Base-by-base conservation (phyloP, 176 grass and related monocot species). In the Triticum urartu region DNA sequence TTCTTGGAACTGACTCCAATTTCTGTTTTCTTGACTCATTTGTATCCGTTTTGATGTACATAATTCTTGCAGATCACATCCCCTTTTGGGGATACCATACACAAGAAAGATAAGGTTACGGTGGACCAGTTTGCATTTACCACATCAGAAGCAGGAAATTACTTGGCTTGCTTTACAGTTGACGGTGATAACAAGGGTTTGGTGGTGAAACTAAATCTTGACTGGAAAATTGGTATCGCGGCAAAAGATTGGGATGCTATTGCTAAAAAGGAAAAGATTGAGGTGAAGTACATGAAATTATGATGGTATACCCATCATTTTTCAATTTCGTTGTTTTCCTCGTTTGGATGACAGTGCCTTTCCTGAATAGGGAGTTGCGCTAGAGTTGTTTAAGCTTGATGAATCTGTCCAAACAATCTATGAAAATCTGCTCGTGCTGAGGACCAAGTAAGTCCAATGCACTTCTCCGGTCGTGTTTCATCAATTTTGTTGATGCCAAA, bases 321-420 rank as follows among this genome's bases (percentile, higher is more conserved):
- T 59, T 22, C 45, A 34, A 59, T 30, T 59, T 59, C 8, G 22
- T 62, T 72, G 42, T 63, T 76, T 39, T 73, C 3, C 13, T 47
- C 12, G 68, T 67, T 82, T 89, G 48, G 36, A 76, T 85, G 22
- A 85, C 68, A 81, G 26, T 8, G 1, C 22, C 54, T 75, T 87
- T 79, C 43, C 26, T 73, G 50, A 79, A 26, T 78, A 97, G 95
- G 95, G 95, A 88, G 88, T 94, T 33, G 89, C 88, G 24, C 91
- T 97, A 52, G 92, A 94, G 84, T 88, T 97, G 48, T 32, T 87
- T 74, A 97, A 97, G 79, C 88, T 97, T 75, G 92, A 94, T 90
- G 30, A 68, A 75, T 4, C 74, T 87, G 92, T 87, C 17, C 74
- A 87, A 73, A 72, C 78, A 73, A 94, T 97, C 73, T 92, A 91